Evolutionary conservation across 1,139 yeast genomes (phyloP), one percentile per base, ranked within the genome.

Genomic region (Hansenula anomala): DNA sequence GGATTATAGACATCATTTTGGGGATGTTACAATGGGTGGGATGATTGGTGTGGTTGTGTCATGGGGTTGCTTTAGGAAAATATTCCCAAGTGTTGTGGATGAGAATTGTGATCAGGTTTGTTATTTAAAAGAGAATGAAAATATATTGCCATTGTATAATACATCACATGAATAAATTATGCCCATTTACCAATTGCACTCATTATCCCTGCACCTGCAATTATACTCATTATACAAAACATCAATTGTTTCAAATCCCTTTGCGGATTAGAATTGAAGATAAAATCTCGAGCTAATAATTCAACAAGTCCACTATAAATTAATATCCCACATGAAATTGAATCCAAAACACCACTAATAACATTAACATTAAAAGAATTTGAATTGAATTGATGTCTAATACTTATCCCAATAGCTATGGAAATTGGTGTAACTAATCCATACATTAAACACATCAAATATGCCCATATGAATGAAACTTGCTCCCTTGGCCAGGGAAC

Each of bases 111-210:
- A 40, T 18, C 49, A 51, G 12, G 37, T 47, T 3, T 36, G 34
- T 8, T 52, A 52, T 24, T 22, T 52, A n/a, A 41, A 40, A 11
- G 34, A 41, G 18, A 25, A 14, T 18, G 22, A 10, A 17, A 28
- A 31, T 4, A 32, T 18, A 5, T 30, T 39, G 12, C 39, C 36
- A 16, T 33, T 39, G 16, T 34, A 30, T 17, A 30, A 30, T 9
- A 19, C 6, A 19, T n/a, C 5, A 20, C 11, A 30, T 30, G n/a
- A 6, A 13, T n/a, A 3, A 14, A n/a, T 19, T 20, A 20, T n/a
- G n/a, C 90, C 92, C 92, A 83, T 56, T 73, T 76, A 37, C 90
- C 92, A 36, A 83, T 65, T 43, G 83, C 66, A 1, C 90, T 88
- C 92, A 83, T 83, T 34, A 81, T 56, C 25, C 82, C 86, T 14